These are phyloP conservation scores for Haemoproteus tartakovskyi DNA, from an alignment of 169 alveolate genomes.

Conservation along the genomic window DNA sequence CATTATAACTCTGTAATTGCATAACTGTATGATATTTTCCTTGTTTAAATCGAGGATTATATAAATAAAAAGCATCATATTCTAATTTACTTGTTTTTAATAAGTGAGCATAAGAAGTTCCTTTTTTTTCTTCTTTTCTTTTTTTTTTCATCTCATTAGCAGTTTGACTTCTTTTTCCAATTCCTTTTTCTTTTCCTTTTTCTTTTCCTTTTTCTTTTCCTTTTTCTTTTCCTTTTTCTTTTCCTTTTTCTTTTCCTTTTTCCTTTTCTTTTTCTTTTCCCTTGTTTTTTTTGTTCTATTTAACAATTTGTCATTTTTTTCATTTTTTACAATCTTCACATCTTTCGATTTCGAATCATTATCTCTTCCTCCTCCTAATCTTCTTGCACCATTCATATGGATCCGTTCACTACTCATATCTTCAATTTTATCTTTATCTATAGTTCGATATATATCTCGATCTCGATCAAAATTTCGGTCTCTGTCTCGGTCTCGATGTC, in stretches of 20 bases:
- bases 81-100: slow-evolving; percentile 44
- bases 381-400: no score
- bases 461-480: no score
- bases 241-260: neutral
- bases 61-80: slow-evolving; percentile 64
- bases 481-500: no score
- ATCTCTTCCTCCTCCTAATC: neutral
- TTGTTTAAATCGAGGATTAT: slow-evolving; percentile 63
- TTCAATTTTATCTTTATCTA: no score
- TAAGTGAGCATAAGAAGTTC: slow-evolving; percentile 64
- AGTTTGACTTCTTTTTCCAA: no score
- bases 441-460: no score
- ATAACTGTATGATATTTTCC: slow-evolving; percentile 65
- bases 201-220: neutral
- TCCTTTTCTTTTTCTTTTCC: neutral
- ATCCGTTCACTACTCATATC: no score
- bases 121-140: slow-evolving; percentile 42
- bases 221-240: neutral
- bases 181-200: neutral
- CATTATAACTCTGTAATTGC: slow-evolving; percentile 51
- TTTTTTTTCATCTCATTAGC: slow-evolving; percentile 1
- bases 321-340: neutral
- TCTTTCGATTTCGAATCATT: neutral
- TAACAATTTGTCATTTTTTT: neutral
- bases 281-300: no score